Evolutionary conservation across 1,139 yeast species (phyloP).

Genomic region (Torulaspora pretoriensis): DNA sequence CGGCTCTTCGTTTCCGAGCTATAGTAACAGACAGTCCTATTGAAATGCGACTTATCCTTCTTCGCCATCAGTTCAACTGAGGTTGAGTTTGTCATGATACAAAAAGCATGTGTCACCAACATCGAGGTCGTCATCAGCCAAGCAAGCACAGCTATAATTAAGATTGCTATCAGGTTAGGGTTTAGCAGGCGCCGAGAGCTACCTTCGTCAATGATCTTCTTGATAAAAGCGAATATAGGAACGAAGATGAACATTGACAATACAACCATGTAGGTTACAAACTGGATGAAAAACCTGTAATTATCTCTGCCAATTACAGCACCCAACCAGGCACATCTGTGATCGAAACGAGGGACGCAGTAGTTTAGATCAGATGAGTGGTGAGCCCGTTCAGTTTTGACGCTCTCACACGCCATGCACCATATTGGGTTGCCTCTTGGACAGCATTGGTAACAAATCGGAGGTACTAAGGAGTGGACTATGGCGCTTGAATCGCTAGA

Average conservation of each 20-base stretch:
- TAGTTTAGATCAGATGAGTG: conserved; percentile 47
- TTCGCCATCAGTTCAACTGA: conserved; percentile 40
- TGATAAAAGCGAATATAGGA: conserved; percentile 31
- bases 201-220: conserved; percentile 35
- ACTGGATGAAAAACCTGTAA: conserved; percentile 50
- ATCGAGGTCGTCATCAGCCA: conserved; percentile 42
- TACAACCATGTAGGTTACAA: conserved; percentile 39
- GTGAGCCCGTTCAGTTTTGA: conserved; percentile 52
- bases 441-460: conserved; percentile 55
- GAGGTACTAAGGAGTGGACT: conserved; percentile 35
- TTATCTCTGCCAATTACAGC: conserved; percentile 53
- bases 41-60: conserved; percentile 17
- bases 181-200: conserved; percentile 35
- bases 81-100: conserved; percentile 44
- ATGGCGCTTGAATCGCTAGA: not conserved
- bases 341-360: conserved; percentile 61
- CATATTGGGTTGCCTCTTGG: conserved; percentile 57
- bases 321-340: conserved; percentile 64
- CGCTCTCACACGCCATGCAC: conserved; percentile 52
- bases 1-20: conserved; percentile 18
- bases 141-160: conserved; percentile 43
- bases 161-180: conserved; percentile 46
- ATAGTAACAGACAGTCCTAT: conserved; percentile 18
- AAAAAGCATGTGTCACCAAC: conserved; percentile 39
- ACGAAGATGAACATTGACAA: conserved; percentile 37